Percentiles rank a stretch among this genome's conserved stretches.
phyloP scores from a whole-genome alignment of 495 filamentous ascomycete species.

The Pyrenula massariospora region DNA sequence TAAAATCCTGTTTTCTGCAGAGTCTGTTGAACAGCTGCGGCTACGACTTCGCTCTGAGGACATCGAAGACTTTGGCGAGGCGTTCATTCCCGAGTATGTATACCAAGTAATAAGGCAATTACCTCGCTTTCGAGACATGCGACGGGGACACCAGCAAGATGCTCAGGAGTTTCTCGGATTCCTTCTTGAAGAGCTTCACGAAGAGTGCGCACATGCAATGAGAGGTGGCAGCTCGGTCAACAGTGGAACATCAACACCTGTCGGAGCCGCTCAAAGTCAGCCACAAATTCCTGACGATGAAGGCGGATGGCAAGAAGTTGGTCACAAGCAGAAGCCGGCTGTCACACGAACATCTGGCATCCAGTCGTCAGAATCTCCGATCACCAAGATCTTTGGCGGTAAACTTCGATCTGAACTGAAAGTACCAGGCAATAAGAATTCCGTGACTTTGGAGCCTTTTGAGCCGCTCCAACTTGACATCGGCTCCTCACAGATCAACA shows the following conservation, averaged over 20 bases:
- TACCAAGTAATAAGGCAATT: slow-evolving; percentile 83
- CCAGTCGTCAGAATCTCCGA: slow-evolving; percentile 59
- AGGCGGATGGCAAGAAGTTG: slow-evolving; percentile 85
- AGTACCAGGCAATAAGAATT: slow-evolving; percentile 76
- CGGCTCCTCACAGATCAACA: slow-evolving; percentile 67
- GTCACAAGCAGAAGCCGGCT: slow-evolving; percentile 76
- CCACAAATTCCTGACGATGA: slow-evolving; percentile 8
- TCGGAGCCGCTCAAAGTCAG: slow-evolving; percentile 11
- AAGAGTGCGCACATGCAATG: slow-evolving; percentile 76
- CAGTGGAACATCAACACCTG: slow-evolving; percentile 27
- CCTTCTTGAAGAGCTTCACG: slow-evolving; percentile 81
- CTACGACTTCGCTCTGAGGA: slow-evolving; percentile 67
- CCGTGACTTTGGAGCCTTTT: slow-evolving; percentile 85
- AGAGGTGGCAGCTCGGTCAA: slow-evolving; percentile 33
- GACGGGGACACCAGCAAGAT: slow-evolving; percentile 93
- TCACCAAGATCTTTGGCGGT: slow-evolving; percentile 91
- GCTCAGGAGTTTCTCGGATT: slow-evolving; percentile 97
- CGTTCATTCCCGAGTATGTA: slow-evolving; percentile 89
- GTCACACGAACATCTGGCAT: slow-evolving; percentile 81
- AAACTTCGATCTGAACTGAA: slow-evolving; percentile 82
- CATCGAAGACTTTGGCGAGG: slow-evolving; percentile 79
- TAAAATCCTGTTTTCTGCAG: slow-evolving; percentile 66
- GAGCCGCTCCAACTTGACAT: slow-evolving; percentile 95
- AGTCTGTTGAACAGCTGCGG: slow-evolving; percentile 60
- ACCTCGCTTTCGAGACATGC: slow-evolving; percentile 84